Evolutionary conservation across 306 rosid genomes (phyloP), one percentile per base, ranked within the genome.

Genomic region (Quercus wislizeni): DNA sequence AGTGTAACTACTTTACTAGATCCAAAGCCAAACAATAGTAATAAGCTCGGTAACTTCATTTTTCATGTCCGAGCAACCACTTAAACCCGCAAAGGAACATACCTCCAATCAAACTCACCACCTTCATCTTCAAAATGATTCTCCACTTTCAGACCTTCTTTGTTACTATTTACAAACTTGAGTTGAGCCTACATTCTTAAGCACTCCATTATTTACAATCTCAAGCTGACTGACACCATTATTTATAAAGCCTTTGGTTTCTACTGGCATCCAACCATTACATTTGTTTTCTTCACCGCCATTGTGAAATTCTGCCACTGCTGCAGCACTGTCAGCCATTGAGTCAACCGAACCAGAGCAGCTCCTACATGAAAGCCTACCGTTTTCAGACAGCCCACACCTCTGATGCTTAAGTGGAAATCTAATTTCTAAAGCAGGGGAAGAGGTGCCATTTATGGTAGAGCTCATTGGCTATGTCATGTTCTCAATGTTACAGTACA

Each of bases 151-250:
- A 6, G 43, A 10, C 9, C 43, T 35, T 35, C 43, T 35, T 35
- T 6, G 43, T 35, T 35, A 35, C 43, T 93, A 93, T 95, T 87
- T 90, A 95, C 97, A 90, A 51, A 79, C 90, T 86, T 90, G 92
- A 88, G 91, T 62, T 83, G 94, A 88, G 88, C 90, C 83, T 81
- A 89, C 86, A 27, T 83, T 87, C 74, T 88, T 69, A 83, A 84
- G 91, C 86, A 83, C 91, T 86, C 78, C 86, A 83, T 88, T 90
- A 95, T 90, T 87, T 95, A 95, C 98, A 95, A 67, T 81, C 90
- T 87, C 89, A 87, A 91, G 86, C 30, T 81, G 82, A 85, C 81
- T 78, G 83, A 79, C 89, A 83, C 82, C 78, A 79, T 79, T 90
- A 95, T 90, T 84, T 89, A 93, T 94, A 87, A 57, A 72, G 80